phyloP scores from a whole-genome alignment of 257 asterid genomes.

The Solanum virginianum region DNA sequence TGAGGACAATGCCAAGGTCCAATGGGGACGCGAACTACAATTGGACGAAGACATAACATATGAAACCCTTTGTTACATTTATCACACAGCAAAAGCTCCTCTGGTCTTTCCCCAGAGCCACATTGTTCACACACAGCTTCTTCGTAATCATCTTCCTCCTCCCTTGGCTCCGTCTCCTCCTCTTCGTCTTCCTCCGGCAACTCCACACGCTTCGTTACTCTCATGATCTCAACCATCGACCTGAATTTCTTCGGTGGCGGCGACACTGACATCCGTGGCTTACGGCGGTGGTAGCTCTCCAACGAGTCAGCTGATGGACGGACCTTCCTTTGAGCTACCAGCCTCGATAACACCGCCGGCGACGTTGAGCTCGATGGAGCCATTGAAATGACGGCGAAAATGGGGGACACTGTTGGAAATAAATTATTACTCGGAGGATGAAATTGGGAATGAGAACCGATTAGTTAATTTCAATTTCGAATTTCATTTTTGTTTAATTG shows the following conservation, averaged over 20 bases:
- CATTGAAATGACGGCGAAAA: not conserved
- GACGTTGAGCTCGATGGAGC: constrained; percentile 6
- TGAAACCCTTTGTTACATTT: constrained; percentile 61
- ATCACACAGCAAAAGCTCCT: constrained; percentile 65
- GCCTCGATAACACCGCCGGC: constrained; percentile 15
- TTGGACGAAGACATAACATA: constrained; percentile 65
- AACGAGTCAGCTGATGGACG: not conserved
- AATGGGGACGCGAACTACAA: constrained; percentile 58
- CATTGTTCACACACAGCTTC: constrained; percentile 50
- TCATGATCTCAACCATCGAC: constrained; percentile 48
- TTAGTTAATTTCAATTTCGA: not conserved
- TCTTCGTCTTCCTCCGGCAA: not conserved
- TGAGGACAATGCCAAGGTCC: constrained; percentile 67
- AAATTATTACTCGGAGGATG: constrained; percentile 5
- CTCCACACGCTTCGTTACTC: constrained; percentile 36
- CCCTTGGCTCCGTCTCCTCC: not conserved
- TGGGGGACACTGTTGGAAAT: constrained; percentile 5
- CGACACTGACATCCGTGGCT: not conserved
- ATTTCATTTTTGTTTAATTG: not conserved
- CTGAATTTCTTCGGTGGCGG: constrained; percentile 22
- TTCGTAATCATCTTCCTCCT: constrained; percentile 3
- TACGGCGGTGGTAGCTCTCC: not conserved
- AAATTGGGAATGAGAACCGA: constrained; percentile 11
- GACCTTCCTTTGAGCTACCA: constrained; percentile 13
- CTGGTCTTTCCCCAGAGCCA: constrained; percentile 54